Evolutionary conservation across 2,329 filamentous ascomycete genomes (phyloP).

Genomic region (Alternaria alternata): DNA sequence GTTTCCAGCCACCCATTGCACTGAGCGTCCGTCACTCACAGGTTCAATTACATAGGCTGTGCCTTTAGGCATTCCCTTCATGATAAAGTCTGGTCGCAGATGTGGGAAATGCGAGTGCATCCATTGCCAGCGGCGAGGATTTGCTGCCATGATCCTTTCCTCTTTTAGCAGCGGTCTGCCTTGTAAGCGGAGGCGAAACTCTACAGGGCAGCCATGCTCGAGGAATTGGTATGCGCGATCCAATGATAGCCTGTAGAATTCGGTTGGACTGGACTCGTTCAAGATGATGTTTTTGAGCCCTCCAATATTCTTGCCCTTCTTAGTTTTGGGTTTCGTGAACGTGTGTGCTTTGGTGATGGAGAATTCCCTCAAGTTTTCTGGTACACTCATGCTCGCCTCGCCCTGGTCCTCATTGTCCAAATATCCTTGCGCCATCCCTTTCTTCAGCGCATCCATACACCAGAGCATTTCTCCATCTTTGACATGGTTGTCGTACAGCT

Average conservation of each 20-base stretch:
- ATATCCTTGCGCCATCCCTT: conserved; percentile 5
- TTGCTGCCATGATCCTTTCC: conserved; percentile 1
- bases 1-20: conserved; percentile 37
- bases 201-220: conserved; percentile 29
- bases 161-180: conserved; percentile 6
- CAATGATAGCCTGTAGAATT: conserved; percentile 19
- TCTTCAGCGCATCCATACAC: conserved; percentile 6
- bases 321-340: not conserved
- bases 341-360: conserved; percentile 16
- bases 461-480: conserved; percentile 34
- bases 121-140: conserved; percentile 26
- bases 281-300: conserved; percentile 31
- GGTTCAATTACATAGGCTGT: conserved; percentile 31
- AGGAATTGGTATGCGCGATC: conserved; percentile 39
- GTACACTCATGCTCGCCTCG: not conserved
- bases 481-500: conserved; percentile 29
- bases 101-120: conserved; percentile 39
- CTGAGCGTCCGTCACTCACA: conserved; percentile 28
- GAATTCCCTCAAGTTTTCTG: conserved; percentile 14
- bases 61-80: conserved; percentile 39
- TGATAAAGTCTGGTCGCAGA: conserved; percentile 42
- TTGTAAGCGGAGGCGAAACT: conserved; percentile 27
- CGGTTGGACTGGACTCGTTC: conserved; percentile 18
- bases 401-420: conserved; percentile 7
- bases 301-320: conserved; percentile 17